These are phyloP conservation scores for Podospora australis DNA, from an alignment of 495 filamentous ascomycete genomes.

Conservation along the genomic window DNA sequence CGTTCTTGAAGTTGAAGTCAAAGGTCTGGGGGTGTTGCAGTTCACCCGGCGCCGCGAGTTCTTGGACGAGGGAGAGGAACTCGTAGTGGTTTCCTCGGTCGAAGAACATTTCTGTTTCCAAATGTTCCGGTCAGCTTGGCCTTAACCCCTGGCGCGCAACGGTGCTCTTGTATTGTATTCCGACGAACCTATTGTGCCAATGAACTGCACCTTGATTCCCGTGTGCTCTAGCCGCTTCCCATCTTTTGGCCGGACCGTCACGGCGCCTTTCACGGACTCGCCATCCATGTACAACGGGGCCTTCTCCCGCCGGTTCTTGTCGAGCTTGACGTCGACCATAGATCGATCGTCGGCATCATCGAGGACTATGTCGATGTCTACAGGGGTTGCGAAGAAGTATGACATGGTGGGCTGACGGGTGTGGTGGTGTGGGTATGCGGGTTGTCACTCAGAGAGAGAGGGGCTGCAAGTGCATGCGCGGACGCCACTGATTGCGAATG, in stretches of 20 bases:
- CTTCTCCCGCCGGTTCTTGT: constrained; percentile 95
- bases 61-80: constrained; percentile 92
- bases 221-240: constrained; percentile 97
- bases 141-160: not conserved
- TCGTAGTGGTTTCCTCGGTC: constrained; percentile 99
- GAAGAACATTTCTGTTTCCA: constrained; percentile 92
- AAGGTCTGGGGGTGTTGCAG: constrained; percentile 97
- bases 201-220: constrained; percentile 99
- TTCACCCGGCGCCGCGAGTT: constrained; percentile 92
- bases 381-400: constrained; percentile 94
- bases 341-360: constrained; percentile 89
- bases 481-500: too few relatives aligned
- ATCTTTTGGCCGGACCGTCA: constrained; percentile 95
- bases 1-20: constrained; percentile 99
- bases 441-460: too few relatives aligned
- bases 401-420: constrained; percentile 57
- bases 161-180: not conserved
- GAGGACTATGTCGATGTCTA: constrained; percentile 98
- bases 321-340: constrained; percentile 94
- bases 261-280: constrained; percentile 91
- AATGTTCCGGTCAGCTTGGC: too few relatives aligned
- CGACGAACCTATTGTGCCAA: constrained; percentile 82
- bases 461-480: too few relatives aligned
- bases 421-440: not conserved
- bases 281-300: constrained; percentile 96